Conservation (phyloP, 2,329 filamentous ascomycete genomes). For the Epichloe uncinata region DNA sequence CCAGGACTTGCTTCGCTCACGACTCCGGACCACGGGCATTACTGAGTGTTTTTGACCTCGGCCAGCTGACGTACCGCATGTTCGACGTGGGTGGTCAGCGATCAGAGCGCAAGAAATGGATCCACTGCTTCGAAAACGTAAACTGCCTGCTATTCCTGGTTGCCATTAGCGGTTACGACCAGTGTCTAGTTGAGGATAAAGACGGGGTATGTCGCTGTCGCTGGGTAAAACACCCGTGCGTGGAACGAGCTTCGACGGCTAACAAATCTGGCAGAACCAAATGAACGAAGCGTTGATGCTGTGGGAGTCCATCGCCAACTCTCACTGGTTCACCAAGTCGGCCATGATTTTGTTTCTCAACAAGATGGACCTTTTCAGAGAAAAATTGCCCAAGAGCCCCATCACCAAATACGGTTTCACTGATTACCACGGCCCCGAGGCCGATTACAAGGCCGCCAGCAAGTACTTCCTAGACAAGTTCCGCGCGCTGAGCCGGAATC, state of each 20-base stretch:
- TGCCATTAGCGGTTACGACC: constrained; percentile 91
- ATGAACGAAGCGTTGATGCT: constrained; percentile 84
- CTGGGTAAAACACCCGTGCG: neutral
- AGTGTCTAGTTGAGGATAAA: constrained; percentile 90
- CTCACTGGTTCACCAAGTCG: constrained; percentile 73
- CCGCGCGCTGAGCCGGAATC: constrained; percentile 57
- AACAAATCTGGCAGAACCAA: constrained; percentile 50
- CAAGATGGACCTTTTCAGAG: constrained; percentile 77
- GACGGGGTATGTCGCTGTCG: constrained; percentile 58
- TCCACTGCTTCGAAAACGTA: constrained; percentile 94
- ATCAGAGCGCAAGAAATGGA: constrained; percentile 98
- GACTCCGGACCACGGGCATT: constrained; percentile 96
- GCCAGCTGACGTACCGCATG: constrained; percentile 90
- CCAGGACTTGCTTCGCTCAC: constrained; percentile 86
- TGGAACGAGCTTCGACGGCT: constrained; percentile 4
- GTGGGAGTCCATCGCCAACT: constrained; percentile 76
- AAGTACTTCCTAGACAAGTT: constrained; percentile 79
- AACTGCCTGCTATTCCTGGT: constrained; percentile 88
- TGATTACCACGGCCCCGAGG: constrained; percentile 59
- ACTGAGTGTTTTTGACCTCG: constrained; percentile 90
- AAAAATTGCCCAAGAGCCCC: constrained; percentile 57
- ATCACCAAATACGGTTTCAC: constrained; percentile 64
- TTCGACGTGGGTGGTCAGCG: constrained; percentile 94
- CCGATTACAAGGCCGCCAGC: constrained; percentile 60
- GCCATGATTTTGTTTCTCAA: constrained; percentile 76